Conservation (phyloP, 2,329 filamentous ascomycete genomes). For the Stagonosporopsis vannaccii region DNA sequence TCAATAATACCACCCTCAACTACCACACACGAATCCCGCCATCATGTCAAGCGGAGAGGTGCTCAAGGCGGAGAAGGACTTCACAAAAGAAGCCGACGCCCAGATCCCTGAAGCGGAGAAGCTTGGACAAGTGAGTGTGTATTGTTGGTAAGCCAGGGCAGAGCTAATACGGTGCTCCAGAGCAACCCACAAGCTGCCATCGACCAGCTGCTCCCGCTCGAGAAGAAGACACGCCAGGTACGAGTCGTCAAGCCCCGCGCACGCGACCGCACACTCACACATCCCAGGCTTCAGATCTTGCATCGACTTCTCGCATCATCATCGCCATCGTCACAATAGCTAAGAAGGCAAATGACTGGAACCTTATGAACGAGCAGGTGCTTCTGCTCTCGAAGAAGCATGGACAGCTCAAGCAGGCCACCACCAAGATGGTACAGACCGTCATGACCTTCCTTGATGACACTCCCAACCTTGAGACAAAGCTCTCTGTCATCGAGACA, state of each 20-base stretch:
- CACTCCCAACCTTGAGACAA: slow-evolving; percentile 83
- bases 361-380: slow-evolving; percentile 94
- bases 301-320: slow-evolving; percentile 89
- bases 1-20: neutral
- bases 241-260: slow-evolving; percentile 11
- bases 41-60: slow-evolving; percentile 79
- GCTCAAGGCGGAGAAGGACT: slow-evolving; percentile 98
- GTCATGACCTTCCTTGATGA: slow-evolving; percentile 92
- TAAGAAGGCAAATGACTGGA: slow-evolving; percentile 93
- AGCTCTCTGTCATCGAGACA: slow-evolving; percentile 93
- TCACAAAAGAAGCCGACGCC: slow-evolving; percentile 93
- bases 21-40: slow-evolving; percentile 33
- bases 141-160: neutral
- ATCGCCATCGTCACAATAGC: slow-evolving; percentile 91
- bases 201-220: slow-evolving; percentile 88
- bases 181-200: slow-evolving; percentile 84
- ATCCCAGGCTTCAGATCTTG: slow-evolving; percentile 87
- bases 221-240: slow-evolving; percentile 98
- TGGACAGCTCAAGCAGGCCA: slow-evolving; percentile 98
- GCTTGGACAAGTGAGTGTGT: slow-evolving; percentile 75
- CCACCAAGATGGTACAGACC: slow-evolving; percentile 98
- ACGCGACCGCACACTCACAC: slow-evolving; percentile 29
- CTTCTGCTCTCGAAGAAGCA: slow-evolving; percentile 98
- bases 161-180: slow-evolving; percentile 51
- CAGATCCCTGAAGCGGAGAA: slow-evolving; percentile 89